phyloP scores from a whole-genome alignment of 2,329 filamentous ascomycete species.

The Orbilia ellipsospora region DNA sequence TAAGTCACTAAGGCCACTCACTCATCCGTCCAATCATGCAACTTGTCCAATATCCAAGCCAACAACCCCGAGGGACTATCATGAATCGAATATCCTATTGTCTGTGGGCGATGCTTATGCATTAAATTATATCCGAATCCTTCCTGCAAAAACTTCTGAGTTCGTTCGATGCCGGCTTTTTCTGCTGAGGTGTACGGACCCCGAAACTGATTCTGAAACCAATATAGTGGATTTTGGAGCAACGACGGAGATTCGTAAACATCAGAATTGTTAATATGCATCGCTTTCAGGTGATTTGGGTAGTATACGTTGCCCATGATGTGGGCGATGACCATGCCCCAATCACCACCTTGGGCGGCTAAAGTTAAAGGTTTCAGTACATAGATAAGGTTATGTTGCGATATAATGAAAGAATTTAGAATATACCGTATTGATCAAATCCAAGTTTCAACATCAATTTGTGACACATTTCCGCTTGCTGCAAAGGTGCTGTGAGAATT shows the following conservation, averaged over 20 bases:
- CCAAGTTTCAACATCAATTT: slow-evolving; percentile 76
- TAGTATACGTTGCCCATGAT: slow-evolving; percentile 66
- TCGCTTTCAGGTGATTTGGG: slow-evolving; percentile 63
- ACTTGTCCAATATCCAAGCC: slow-evolving; percentile 84
- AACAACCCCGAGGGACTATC: slow-evolving; percentile 78
- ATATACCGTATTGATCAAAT: slow-evolving; percentile 70
- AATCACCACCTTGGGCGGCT: slow-evolving; percentile 74
- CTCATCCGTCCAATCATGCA: slow-evolving; percentile 78
- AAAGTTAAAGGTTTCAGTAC: slow-evolving; percentile 15
- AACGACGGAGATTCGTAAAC: slow-evolving; percentile 66
- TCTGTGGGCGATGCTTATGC: slow-evolving; percentile 77
- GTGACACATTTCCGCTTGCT: slow-evolving; percentile 74
- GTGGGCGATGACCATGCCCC: slow-evolving; percentile 74
- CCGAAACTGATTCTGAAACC: slow-evolving; percentile 68
- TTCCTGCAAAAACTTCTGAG: slow-evolving; percentile 69
- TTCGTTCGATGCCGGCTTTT: slow-evolving; percentile 67
- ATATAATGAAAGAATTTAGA: not conserved
- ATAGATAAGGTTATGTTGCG: slow-evolving; percentile 59
- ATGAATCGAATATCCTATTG: slow-evolving; percentile 74
- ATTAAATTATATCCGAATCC: slow-evolving; percentile 71
- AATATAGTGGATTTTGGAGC: slow-evolving; percentile 68
- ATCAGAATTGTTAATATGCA: slow-evolving; percentile 72
- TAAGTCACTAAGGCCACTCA: not conserved
- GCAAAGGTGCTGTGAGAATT: slow-evolving; percentile 64
- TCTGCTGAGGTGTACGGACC: slow-evolving; percentile 68